Conservation (phyloP, 306 rosid genomes). For the Pterocarpus macrocarpus region DNA sequence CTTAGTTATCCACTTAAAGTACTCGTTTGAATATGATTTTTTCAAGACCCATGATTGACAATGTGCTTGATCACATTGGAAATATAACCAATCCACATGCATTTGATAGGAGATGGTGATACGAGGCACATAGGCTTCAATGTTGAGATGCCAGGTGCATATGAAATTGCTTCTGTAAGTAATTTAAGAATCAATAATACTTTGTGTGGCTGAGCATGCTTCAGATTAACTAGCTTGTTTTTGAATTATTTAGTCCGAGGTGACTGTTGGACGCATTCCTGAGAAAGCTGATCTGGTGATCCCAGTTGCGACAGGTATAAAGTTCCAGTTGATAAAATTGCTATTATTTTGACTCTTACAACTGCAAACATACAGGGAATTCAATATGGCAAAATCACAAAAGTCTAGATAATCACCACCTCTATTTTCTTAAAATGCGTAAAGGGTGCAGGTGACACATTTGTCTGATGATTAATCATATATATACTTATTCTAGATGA, state of each 20-base stretch:
- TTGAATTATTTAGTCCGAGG: constrained; percentile 60
- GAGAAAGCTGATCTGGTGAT: constrained; percentile 87
- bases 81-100: constrained; percentile 24
- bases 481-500: neutral
- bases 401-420: neutral
- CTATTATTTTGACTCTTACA: constrained; percentile 16
- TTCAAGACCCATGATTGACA: constrained; percentile 10
- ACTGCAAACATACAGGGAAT: constrained; percentile 5
- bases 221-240: constrained; percentile 37
- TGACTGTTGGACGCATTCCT: constrained; percentile 89
- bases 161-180: constrained; percentile 90
- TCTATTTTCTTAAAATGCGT: constrained; percentile 2
- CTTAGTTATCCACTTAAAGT: constrained; percentile 13
- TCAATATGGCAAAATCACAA: neutral
- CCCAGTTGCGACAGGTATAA: constrained; percentile 90
- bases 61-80: constrained; percentile 25
- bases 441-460: constrained; percentile 15
- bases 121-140: constrained; percentile 81
- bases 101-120: constrained; percentile 85
- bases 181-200: constrained; percentile 25
- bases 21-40: constrained; percentile 20
- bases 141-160: constrained; percentile 79
- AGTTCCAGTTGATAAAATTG: neutral
- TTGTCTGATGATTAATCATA: neutral
- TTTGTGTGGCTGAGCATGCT: constrained; percentile 37